These are phyloP conservation scores for Filosporella fistucella DNA, from an alignment of 495 filamentous ascomycete genomes.

Conservation along the genomic window DNA sequence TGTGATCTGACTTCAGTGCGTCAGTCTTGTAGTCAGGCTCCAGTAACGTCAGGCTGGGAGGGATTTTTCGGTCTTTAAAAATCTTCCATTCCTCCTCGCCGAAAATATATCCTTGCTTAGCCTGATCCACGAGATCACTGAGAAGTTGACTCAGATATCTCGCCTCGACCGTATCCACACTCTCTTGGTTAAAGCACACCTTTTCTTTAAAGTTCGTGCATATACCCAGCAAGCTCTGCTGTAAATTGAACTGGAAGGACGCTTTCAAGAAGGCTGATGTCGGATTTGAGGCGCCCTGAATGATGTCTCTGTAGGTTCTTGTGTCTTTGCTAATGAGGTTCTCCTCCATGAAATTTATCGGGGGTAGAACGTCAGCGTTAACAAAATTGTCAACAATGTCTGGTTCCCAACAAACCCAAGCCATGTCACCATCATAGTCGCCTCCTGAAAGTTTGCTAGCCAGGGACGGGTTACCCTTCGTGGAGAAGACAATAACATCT, in stretches of 20 bases:
- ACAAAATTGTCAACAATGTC: slow-evolving; percentile 67
- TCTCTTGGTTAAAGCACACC: slow-evolving; percentile 57
- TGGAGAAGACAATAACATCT: slow-evolving; percentile 84
- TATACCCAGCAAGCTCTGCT: slow-evolving; percentile 60
- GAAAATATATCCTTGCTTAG: slow-evolving; percentile 74
- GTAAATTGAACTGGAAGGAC: slow-evolving; percentile 51
- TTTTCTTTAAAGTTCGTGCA: slow-evolving; percentile 74
- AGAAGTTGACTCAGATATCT: slow-evolving; percentile 64
- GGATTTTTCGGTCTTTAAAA: slow-evolving; percentile 22
- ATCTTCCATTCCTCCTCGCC: slow-evolving; percentile 43
- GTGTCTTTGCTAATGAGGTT: slow-evolving; percentile 53
- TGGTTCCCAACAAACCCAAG: slow-evolving; percentile 88
- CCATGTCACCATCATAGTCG: slow-evolving; percentile 91
- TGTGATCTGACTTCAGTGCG: slow-evolving; percentile 37
- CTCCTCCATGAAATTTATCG: slow-evolving; percentile 43
- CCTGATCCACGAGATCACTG: slow-evolving; percentile 74
- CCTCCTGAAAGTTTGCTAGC: slow-evolving; percentile 85
- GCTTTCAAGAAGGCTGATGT: slow-evolving; percentile 15
- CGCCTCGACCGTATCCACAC: slow-evolving; percentile 48
- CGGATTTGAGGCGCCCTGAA: slow-evolving; percentile 9
- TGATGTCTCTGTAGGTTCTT: slow-evolving; percentile 43
- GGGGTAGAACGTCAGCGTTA: slow-evolving; percentile 51
- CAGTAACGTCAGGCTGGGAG: slow-evolving; percentile 35
- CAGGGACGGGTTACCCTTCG: slow-evolving; percentile 60
- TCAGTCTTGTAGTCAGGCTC: slow-evolving; percentile 26